phyloP scores from a whole-genome alignment of 306 rosid species.

The Dryas alaskensis region DNA sequence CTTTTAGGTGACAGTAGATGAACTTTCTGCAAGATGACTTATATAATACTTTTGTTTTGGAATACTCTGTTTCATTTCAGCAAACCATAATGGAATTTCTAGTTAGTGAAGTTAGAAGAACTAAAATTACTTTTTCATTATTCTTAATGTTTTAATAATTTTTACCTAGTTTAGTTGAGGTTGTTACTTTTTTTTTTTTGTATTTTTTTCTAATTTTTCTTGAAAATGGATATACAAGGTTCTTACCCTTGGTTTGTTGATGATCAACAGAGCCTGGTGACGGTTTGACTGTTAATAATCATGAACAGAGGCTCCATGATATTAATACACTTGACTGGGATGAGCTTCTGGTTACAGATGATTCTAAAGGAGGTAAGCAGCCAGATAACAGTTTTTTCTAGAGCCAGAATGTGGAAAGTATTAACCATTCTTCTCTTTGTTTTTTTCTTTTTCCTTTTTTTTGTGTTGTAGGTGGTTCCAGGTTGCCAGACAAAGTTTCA shows the following conservation, averaged over 20 bases:
- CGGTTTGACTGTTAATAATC: constrained; percentile 40
- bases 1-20: constrained; percentile 28
- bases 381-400: constrained; percentile 11
- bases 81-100: not conserved
- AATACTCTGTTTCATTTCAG: constrained; percentile 18
- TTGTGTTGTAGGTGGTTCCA: not conserved
- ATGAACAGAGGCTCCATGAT: constrained; percentile 74
- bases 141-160: not conserved
- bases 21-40: constrained; percentile 24
- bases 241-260: constrained; percentile 32
- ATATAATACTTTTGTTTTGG: not conserved
- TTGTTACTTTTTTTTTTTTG: constrained; percentile 3
- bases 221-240: constrained; percentile 15
- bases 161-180: constrained; percentile 5
- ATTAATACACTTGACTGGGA: constrained; percentile 99
- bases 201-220: constrained; percentile 12
- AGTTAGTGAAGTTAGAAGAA: constrained; percentile 20
- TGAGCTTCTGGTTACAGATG: constrained; percentile 69
- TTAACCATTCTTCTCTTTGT: constrained; percentile 24
- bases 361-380: constrained; percentile 68
- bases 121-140: not conserved
- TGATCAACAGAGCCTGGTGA: constrained; percentile 47
- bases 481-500: constrained; percentile 43
- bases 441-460: not conserved
- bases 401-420: constrained; percentile 22